phyloP scores from a whole-genome alignment of 225 moss, liverwort and hornwort genomes.

The Lunularia cruciata region DNA sequence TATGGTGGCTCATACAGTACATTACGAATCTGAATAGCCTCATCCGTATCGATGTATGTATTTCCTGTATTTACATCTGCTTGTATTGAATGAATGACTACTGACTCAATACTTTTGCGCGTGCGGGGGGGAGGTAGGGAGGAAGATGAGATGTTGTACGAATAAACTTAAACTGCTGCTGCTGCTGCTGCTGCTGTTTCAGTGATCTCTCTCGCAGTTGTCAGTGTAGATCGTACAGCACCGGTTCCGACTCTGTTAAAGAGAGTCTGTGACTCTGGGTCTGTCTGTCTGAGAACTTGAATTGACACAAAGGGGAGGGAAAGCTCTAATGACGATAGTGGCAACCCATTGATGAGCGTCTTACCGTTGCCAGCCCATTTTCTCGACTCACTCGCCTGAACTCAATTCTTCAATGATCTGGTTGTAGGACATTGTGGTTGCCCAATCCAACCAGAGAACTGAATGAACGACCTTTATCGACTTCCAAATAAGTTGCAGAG shows the following conservation, averaged over 20 bases:
- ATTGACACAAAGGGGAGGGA: constrained; percentile 15
- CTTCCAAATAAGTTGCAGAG: too few species aligned
- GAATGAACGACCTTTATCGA: too few species aligned
- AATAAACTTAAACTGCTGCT: constrained; percentile 8
- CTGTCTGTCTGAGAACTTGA: constrained; percentile 17
- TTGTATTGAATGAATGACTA: not conserved
- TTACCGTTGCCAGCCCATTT: constrained; percentile 2
- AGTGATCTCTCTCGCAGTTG: constrained; percentile 6
- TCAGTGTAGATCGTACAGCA: constrained; percentile 2
- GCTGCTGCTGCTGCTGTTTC: constrained; percentile 1
- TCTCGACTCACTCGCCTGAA: not conserved
- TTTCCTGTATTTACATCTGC: not conserved
- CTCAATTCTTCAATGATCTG: not conserved
- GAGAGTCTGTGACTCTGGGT: not conserved
- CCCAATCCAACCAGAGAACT: too few species aligned
- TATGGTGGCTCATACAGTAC: constrained; percentile 5
- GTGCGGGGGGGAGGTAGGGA: constrained; percentile 7
- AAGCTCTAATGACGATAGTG: constrained; percentile 2
- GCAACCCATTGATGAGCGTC: not conserved
- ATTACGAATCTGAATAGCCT: not conserved
- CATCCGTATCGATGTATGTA: not conserved
- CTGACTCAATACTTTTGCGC: constrained; percentile 9
- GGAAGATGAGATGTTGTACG: constrained; percentile 16
- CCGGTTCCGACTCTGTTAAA: not conserved
- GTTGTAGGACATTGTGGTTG: not conserved